Conservation (phyloP, 2,329 filamentous ascomycete genomes). For the Ophiostoma australiae region DNA sequence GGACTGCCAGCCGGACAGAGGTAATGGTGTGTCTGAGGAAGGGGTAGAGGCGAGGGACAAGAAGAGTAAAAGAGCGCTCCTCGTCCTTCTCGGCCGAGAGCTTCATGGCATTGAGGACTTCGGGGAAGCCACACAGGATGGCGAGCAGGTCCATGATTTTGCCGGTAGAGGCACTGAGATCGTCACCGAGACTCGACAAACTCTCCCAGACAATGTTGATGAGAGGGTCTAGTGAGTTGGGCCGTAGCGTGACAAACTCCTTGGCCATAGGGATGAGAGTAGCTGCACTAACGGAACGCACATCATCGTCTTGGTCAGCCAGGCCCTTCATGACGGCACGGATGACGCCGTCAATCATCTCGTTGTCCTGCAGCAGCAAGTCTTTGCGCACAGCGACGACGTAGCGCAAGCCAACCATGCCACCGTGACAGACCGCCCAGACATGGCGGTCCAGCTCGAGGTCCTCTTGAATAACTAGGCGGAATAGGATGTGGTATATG, state of each 20-base stretch:
- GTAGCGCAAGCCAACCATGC: slow-evolving; percentile 94
- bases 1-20: slow-evolving; percentile 84
- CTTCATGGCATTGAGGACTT: slow-evolving; percentile 93
- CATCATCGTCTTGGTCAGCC: slow-evolving; percentile 87
- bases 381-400: slow-evolving; percentile 94
- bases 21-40: slow-evolving; percentile 97
- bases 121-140: slow-evolving; percentile 88
- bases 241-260: slow-evolving; percentile 84
- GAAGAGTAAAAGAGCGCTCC: slow-evolving; percentile 81
- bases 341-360: slow-evolving; percentile 89
- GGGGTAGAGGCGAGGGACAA: slow-evolving; percentile 90
- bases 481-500: slow-evolving; percentile 78
- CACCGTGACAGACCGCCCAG: slow-evolving; percentile 95
- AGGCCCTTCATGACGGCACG: slow-evolving; percentile 92
- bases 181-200: slow-evolving; percentile 91
- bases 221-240: slow-evolving; percentile 69
- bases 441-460: slow-evolving; percentile 66
- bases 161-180: slow-evolving; percentile 93
- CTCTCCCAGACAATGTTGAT: slow-evolving; percentile 98
- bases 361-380: slow-evolving; percentile 72
- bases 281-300: slow-evolving; percentile 94
- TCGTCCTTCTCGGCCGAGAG: slow-evolving; percentile 75
- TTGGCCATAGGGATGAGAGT: slow-evolving; percentile 93
- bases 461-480: slow-evolving; percentile 88
- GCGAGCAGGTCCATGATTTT: slow-evolving; percentile 98